These are phyloP conservation scores for Arthrobotrys iridis DNA, from an alignment of 2,329 filamentous ascomycete species.

Conservation along the genomic window DNA sequence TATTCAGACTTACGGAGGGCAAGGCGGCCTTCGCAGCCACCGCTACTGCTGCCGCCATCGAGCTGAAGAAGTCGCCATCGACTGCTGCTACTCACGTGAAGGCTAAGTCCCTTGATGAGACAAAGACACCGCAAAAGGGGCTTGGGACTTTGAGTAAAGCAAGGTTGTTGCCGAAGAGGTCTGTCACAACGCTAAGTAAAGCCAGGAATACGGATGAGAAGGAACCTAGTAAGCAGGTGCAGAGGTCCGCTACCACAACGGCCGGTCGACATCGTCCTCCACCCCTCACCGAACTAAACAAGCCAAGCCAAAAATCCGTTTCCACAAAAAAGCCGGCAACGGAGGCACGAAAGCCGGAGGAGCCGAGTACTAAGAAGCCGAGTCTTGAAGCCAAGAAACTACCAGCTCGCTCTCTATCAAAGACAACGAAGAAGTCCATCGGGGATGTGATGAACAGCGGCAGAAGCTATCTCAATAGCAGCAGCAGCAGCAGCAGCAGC, in stretches of 20 bases:
- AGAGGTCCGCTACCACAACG: slow-evolving; percentile 6
- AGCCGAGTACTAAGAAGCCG: background rate
- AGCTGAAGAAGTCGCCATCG: background rate
- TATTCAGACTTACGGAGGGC: slow-evolving; percentile 96
- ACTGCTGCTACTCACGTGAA: slow-evolving; percentile 60
- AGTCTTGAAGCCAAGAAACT: too few relatives aligned
- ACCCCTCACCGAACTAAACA: slow-evolving; percentile 15
- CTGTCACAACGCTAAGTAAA: slow-evolving; percentile 6
- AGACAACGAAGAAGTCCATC: slow-evolving; percentile 10
- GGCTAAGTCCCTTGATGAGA: slow-evolving; percentile 13
- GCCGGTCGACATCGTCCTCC: slow-evolving; percentile 9
- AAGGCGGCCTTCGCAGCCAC: slow-evolving; percentile 86
- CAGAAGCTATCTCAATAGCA: slow-evolving; percentile 15
- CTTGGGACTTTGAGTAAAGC: slow-evolving; percentile 17
- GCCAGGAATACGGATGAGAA: background rate
- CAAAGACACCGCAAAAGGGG: slow-evolving; percentile 8
- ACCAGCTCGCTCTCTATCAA: background rate
- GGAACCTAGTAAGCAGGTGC: background rate
- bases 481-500: slow-evolving; percentile 11
- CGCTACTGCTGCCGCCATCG: slow-evolving; percentile 66
- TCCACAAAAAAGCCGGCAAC: background rate
- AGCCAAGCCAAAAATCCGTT: slow-evolving; percentile 14
- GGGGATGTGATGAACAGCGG: slow-evolving; percentile 7
- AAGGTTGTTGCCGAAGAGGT: slow-evolving; percentile 21
- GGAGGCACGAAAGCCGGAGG: background rate